A percentile compares a stretch with the other conserved stretches of the same genome.
phyloP scores from a whole-genome alignment of 768 basidiomycete genomes.

The Trametes maxima region DNA sequence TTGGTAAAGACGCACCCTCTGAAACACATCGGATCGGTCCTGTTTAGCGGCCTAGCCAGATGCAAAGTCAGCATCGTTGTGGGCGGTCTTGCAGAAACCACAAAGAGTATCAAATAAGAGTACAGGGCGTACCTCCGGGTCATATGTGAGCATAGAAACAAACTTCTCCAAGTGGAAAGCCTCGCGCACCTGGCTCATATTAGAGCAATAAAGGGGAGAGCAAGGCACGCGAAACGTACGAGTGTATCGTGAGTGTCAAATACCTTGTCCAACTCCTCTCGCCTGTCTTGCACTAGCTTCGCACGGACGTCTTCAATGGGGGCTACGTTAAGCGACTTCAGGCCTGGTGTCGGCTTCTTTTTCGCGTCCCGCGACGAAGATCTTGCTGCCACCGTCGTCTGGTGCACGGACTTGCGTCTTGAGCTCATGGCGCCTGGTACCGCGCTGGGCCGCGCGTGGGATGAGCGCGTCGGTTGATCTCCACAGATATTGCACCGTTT shows the following conservation, averaged over 20 bases:
- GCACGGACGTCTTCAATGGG: slow-evolving; percentile 40
- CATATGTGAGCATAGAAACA: slow-evolving; percentile 70
- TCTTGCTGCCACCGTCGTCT: background rate
- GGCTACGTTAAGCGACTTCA: slow-evolving; percentile 15
- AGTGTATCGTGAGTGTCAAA: slow-evolving; percentile 71
- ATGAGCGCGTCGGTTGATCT: slow-evolving; percentile 50
- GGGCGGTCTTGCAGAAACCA: background rate
- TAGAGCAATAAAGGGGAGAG: slow-evolving; percentile 6
- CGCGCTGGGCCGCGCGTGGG: slow-evolving; percentile 21
- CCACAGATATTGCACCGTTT: slow-evolving; percentile 65
- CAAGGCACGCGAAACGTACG: slow-evolving; percentile 46
- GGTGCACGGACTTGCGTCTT: slow-evolving; percentile 7
- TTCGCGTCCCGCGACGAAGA: background rate
- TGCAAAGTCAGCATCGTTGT: slow-evolving; percentile 4
- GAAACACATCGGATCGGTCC: slow-evolving; percentile 73
- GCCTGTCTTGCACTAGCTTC: slow-evolving; percentile 58
- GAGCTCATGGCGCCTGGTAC: slow-evolving; percentile 20
- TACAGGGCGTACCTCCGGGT: slow-evolving; percentile 62
- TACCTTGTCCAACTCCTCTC: slow-evolving; percentile 58
- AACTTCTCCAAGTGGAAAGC: slow-evolving; percentile 88
- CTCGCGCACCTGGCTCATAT: slow-evolving; percentile 66
- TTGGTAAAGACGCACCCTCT: slow-evolving; percentile 52
- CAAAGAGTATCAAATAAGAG: background rate
- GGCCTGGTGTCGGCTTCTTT: background rate
- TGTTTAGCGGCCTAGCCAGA: slow-evolving; percentile 62